Percentiles rank a stretch among this genome's conserved stretches.
These are phyloP conservation scores for Solanum tarapatanum DNA, from an alignment of 257 asterid species.

Conservation along the genomic window DNA sequence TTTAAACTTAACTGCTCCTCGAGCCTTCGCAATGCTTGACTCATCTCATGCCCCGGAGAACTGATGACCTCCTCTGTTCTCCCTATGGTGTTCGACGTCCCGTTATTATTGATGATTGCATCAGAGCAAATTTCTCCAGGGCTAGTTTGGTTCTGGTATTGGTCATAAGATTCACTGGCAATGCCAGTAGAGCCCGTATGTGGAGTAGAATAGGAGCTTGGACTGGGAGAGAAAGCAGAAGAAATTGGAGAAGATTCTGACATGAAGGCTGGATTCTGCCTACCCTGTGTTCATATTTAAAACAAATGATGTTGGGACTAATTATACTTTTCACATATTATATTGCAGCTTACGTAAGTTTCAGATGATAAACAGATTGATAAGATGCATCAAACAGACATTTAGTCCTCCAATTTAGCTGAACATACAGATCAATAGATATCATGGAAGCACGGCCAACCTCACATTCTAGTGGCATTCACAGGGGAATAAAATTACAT, in stretches of 20 bases:
- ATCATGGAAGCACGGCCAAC: neutral
- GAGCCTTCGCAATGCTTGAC: slow-evolving; percentile 49
- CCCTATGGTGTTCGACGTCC: slow-evolving; percentile 12
- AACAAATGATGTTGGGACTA: neutral
- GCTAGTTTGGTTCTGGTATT: slow-evolving; percentile 26
- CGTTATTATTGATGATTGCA: slow-evolving; percentile 9
- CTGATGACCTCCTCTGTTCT: slow-evolving; percentile 30
- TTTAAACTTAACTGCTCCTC: slow-evolving; percentile 75
- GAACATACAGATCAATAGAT: neutral
- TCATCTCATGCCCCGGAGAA: slow-evolving; percentile 40
- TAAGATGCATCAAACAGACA: neutral
- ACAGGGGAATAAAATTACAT: neutral
- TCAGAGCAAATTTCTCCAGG: slow-evolving; percentile 46
- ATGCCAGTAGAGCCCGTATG: slow-evolving; percentile 31
- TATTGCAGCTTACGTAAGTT: neutral
- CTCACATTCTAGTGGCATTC: neutral
- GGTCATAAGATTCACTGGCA: slow-evolving; percentile 29
- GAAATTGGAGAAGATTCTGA: slow-evolving; percentile 29
- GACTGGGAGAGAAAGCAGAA: slow-evolving; percentile 31
- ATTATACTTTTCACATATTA: neutral
- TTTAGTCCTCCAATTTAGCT: neutral
- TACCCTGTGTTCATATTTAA: slow-evolving; percentile 34
- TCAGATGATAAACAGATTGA: neutral
- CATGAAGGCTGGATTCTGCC: slow-evolving; percentile 26
- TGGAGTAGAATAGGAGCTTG: slow-evolving; percentile 28